Base-by-base conservation (phyloP, 805 yeast genomes). In the Ascoidea tarda region DNA sequence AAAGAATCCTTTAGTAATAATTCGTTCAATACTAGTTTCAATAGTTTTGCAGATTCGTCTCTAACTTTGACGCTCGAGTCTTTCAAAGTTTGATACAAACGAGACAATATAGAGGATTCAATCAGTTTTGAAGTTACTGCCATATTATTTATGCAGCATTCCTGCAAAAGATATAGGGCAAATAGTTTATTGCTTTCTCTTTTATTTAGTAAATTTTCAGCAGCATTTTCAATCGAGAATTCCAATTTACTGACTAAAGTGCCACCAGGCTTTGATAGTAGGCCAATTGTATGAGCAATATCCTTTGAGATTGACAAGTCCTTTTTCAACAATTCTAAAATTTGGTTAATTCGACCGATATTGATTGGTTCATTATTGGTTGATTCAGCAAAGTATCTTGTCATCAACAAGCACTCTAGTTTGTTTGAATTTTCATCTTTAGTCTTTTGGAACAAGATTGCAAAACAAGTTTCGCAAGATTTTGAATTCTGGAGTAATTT, bases 11-110 rank as follows among this genome's bases (percentile, higher is more conserved):
- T 69, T 62, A 0, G 69, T 69, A 50, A 72, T 67, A 50, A 69
- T 57, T 53, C 70, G 71, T 53, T 69, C 70, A 54, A 69, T 61
- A 59, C 71, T 61, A 54, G 70, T 73, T 50, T 68, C 57, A 6
- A 69, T 58, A 50, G 71, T 57, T 28, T 65, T 4, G 53, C 53
- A 12, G 53, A 48, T 16, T 53, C 54, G 38, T 47, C 51, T 46
- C 58, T 45, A 14, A 55, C 48, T 5, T 47, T 33, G 5, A 54
- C 6, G 21, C 38, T 49, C 4, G 56, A 12, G 46, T 55, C 58
- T 16, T 49, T 49, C n/a, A 55, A 46, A 16, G 54, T 53, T 8
- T 8, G 31, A 16, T 38, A 21, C n/a, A 55, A 48, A 2, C 51
- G 50, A 1, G 16, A 31, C 12, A 53, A 49, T 12, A 55, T 52